These are phyloP conservation scores for Alternaria burnsii DNA, from an alignment of 2,329 filamentous ascomycete genomes.

Conservation along the genomic window DNA sequence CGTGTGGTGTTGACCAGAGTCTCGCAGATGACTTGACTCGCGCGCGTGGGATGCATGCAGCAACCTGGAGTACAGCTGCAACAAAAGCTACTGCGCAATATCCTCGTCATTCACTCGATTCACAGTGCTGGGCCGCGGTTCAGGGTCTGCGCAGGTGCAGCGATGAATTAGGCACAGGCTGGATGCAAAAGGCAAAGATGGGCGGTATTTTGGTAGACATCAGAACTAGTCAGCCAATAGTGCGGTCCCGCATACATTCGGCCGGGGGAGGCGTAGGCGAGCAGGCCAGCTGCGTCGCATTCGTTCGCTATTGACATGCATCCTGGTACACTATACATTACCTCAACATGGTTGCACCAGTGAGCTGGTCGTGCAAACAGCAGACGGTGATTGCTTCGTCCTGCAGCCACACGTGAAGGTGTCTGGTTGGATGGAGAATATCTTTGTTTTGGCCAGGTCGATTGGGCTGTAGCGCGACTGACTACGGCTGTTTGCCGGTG, in stretches of 20 bases:
- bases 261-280: slow-evolving; percentile 9
- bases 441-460: neutral
- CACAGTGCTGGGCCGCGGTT: neutral
- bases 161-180: neutral
- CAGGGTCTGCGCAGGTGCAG: neutral
- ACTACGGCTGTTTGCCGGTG: slow-evolving; percentile 3
- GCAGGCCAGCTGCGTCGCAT: neutral
- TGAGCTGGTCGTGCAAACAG: neutral
- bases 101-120: slow-evolving; percentile 1
- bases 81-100: slow-evolving; percentile 1
- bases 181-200: slow-evolving; percentile 8
- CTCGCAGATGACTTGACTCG: slow-evolving; percentile 16
- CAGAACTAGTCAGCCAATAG: slow-evolving; percentile 21
- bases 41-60: neutral
- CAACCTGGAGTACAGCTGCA: neutral
- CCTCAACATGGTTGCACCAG: neutral
- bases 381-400: neutral
- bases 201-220: slow-evolving; percentile 1
- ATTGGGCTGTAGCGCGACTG: slow-evolving; percentile 5
- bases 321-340: neutral
- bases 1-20: neutral
- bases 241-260: slow-evolving; percentile 2
- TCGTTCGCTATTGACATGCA: neutral
- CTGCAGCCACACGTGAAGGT: neutral
- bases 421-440: neutral